These are phyloP conservation scores for Erodium trifolium DNA, from an alignment of 441 rosid species.

Conservation along the genomic window DNA sequence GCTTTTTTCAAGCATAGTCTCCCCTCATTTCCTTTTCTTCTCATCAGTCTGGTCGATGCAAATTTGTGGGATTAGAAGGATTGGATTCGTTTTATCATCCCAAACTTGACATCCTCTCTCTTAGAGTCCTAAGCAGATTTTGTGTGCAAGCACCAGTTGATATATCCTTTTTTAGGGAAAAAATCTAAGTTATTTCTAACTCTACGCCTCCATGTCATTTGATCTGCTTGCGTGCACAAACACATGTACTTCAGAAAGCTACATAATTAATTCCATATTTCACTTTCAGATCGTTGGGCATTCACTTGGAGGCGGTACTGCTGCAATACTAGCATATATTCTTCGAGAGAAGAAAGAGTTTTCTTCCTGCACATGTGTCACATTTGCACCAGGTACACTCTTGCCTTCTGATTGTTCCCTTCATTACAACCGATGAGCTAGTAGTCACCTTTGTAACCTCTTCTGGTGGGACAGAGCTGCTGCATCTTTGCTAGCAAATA, in stretches of 20 bases:
- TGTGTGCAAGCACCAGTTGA: background rate
- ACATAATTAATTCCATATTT: constrained; percentile 10
- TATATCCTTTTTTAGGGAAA: background rate
- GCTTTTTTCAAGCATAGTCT: background rate
- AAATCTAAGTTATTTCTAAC: background rate
- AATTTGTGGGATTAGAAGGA: constrained; percentile 1
- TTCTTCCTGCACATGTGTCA: constrained; percentile 57
- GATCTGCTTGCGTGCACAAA: background rate
- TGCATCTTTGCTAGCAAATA: background rate
- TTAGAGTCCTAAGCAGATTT: background rate
- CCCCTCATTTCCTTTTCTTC: background rate
- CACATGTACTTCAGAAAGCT: background rate
- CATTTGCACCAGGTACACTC: constrained; percentile 84
- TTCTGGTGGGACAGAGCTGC: background rate
- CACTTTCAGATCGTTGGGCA: constrained; percentile 71
- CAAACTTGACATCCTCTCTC: background rate
- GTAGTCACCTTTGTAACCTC: background rate
- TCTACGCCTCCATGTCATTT: background rate
- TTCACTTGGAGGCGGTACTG: constrained; percentile 98
- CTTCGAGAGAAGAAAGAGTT: constrained; percentile 71
- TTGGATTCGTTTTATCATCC: background rate
- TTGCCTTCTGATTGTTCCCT: background rate
- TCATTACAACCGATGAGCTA: background rate
- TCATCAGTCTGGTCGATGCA: background rate
- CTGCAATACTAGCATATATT: constrained; percentile 59